Base-by-base conservation (phyloP, 805 yeast genomes). In the Myxozyma sirexii region DNA sequence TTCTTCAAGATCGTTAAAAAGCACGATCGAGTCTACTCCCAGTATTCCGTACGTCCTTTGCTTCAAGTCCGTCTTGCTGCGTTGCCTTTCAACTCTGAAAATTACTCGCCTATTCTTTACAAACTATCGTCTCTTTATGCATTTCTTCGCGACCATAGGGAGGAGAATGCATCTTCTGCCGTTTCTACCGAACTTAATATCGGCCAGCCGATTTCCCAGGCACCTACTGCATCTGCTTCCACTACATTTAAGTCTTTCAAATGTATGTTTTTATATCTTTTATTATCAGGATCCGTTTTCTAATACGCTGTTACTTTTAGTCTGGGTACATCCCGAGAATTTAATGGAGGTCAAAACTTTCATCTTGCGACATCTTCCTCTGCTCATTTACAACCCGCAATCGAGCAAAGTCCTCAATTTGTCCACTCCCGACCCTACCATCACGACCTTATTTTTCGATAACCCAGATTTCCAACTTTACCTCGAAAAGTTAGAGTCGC, bases 281-380 rank as follows among this genome's bases (percentile, higher is more conserved):
- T 19, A 5, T 13, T n/a, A 13, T 41, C 5, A 19, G n/a, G n/a
- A n/a, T n/a, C n/a, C 47, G 15, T 2, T 2, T 23, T 27, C 41
- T 35, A 10, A 39, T 21, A 17, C n/a, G 23, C 27, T 33, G 3
- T 15, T 17, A 29, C 27, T 17, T 75, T 90, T 89, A 76, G 93
- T 93, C 74, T 93, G 99, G 99, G 82, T 94, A 45, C 98, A 93
- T 73, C 92, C 93, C n/a, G 99, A 94, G 68, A 88, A 90, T 72
- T 73, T 94, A 72, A 92, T 93, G 97, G 98, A 93, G 76, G 97
- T 92, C 57, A 93, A 93, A 77, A 90, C 98, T n/a, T 85, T 91
- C 60, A 89, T 93, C 66, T 82, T 93, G 71, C 87, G 98, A 73
- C 96, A 90, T 69, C 82, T 93, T 66, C 99, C 99, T 1, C 96